Base-by-base conservation (phyloP, 768 basidiomycete genomes). In the Phylloporus sp. region DNA sequence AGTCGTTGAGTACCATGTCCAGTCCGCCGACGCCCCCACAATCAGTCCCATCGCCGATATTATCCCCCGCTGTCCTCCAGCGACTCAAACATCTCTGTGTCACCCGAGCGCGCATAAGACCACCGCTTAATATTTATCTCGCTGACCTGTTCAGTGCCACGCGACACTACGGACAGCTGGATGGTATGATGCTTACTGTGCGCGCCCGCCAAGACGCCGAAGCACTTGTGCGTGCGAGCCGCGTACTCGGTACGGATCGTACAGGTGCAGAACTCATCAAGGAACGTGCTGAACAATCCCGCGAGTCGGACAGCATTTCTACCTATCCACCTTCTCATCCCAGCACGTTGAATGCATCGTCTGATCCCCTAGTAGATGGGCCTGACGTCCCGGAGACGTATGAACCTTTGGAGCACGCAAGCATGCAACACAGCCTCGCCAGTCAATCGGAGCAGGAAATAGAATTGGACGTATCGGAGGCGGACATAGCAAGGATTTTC, bases 81-180 rank as follows among this genome's bases (percentile, higher is more conserved):
- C 57, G 49, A 36, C 59, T 69, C 45, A 65, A 64, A 42, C 18
- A 48, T 26, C 48, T 60, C 45, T 75, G 58, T 54, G 64, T 43
- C 42, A 69, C 51, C 10, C 68, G 72, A 47, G 74, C 79, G 2
- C 68, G 72, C 50, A 70, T 88, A 27, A 72, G 83, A 10, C 72
- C 80, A 1, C 65, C 68, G 2, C 74, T 91, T 8, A 69, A 70
- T 7, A 69, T 84, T n/a, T 91, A 91, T 59, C 72, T 88, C 7
- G 76, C 82, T 10, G 87, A 91, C 62, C 71, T 91, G 11, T 85
- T 91, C 54, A 76, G 83, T 24, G 88, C 89, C 4, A 77, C 83
- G 22, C 80, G 89, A 7, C 86, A 91, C 59, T 81, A 85, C 60
- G 78, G 81, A 0, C 74, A 78, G 43, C 69, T 92, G 16, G 89